A percentile compares a stretch with the other conserved stretches of the same genome.
Conservation (phyloP, 176 grass and related monocot species). For the Lolium multiflorum region DNA sequence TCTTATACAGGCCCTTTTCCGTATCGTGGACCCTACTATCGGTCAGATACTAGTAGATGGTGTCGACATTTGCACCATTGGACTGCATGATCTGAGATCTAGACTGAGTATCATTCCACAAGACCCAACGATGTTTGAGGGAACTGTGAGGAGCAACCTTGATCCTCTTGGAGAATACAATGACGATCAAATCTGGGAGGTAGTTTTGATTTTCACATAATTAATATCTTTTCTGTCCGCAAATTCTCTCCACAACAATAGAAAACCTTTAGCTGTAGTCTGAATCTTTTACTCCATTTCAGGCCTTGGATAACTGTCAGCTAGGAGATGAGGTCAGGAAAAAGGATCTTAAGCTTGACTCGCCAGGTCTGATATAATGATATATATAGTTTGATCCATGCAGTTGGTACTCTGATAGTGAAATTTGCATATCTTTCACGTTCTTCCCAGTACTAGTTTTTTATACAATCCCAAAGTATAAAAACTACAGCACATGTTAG, state of each 20-base stretch:
- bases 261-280: neutral
- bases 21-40: conserved; percentile 77
- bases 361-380: conserved; percentile 51
- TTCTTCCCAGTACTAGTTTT: neutral
- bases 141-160: conserved; percentile 88
- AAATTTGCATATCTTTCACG: neutral
- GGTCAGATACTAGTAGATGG: conserved; percentile 78
- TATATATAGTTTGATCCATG: neutral
- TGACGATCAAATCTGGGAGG: conserved; percentile 89
- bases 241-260: neutral
- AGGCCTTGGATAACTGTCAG: conserved; percentile 84
- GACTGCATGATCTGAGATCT: conserved; percentile 90
- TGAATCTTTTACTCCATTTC: neutral
- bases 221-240: neutral
- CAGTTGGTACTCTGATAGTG: neutral
- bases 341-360: conserved; percentile 76
- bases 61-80: conserved; percentile 77
- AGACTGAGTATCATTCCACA: conserved; percentile 92
- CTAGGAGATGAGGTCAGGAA: conserved; percentile 76
- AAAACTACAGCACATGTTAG: neutral
- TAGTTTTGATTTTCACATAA: conserved; percentile 34
- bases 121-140: conserved; percentile 92
- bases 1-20: conserved; percentile 85
- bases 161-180: conserved; percentile 79
- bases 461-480: neutral